Evolutionary conservation across 2,329 filamentous ascomycete genomes (phyloP).

Genomic region (Zelopaecilomyces penicillatus): DNA sequence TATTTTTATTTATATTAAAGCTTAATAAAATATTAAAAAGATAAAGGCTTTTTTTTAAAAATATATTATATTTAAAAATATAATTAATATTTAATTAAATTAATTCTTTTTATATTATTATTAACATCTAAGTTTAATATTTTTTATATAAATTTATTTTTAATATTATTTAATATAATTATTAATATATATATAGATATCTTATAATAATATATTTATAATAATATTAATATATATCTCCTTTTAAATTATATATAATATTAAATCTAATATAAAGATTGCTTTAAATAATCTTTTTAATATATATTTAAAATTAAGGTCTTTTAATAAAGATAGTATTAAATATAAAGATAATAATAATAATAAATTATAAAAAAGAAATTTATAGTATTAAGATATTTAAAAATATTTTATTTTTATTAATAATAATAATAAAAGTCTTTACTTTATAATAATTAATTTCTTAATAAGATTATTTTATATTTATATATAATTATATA

Average conservation of each 20-base stretch:
- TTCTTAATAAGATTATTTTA: neutral
- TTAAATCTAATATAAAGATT: neutral
- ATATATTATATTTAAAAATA: neutral
- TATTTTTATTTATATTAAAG: constrained; percentile 1
- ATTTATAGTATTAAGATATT: too few relatives aligned
- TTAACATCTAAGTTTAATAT: neutral
- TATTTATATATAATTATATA: too few relatives aligned
- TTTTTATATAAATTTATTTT: neutral
- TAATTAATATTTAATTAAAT: neutral
- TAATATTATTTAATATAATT: neutral
- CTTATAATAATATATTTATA: neutral
- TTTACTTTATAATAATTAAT: too few relatives aligned
- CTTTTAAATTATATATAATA: neutral
- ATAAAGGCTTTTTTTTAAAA: neutral
- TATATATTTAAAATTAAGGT: neutral
- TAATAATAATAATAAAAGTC: too few relatives aligned
- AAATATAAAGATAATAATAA: neutral
- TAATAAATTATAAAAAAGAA: neutral
- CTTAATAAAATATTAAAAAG: too few relatives aligned
- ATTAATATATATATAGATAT: neutral
- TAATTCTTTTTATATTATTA: neutral
- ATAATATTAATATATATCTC: neutral
- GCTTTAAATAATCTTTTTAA: neutral
- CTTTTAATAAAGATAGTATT: neutral
- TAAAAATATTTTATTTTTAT: too few relatives aligned